Evolutionary conservation across 441 rosid species (phyloP).

Genomic region (Croton laevigatus): DNA sequence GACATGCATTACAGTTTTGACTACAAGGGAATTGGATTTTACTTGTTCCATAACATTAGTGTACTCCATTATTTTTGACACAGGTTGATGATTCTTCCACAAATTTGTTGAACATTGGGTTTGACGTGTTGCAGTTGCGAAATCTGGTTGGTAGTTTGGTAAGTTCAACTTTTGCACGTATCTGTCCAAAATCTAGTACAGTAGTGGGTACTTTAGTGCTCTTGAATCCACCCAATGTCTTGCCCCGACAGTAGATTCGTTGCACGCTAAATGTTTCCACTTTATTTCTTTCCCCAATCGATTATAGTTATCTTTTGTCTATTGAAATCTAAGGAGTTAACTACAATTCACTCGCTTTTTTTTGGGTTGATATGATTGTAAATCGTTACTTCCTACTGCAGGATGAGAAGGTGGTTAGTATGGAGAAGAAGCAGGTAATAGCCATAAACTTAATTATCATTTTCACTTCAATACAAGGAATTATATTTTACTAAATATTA

Average conservation of each 20-base stretch:
- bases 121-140: conserved; percentile 63
- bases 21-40: not conserved
- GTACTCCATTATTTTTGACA: conserved; percentile 18
- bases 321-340: too few relatives aligned
- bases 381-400: conserved; percentile 35
- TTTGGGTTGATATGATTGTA: conserved; percentile 14
- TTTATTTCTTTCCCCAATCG: not conserved
- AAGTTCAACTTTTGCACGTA: conserved; percentile 28
- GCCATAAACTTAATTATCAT: not conserved
- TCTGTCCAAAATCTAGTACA: too few relatives aligned
- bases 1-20: not conserved
- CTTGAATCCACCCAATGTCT: not conserved
- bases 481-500: not conserved
- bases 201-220: not conserved
- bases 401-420: conserved; percentile 77
- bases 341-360: too few relatives aligned
- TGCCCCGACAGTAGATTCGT: not conserved
- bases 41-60: conserved; percentile 13
- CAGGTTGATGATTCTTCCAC: conserved; percentile 70
- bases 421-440: conserved; percentile 88
- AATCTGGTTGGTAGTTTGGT: conserved; percentile 63
- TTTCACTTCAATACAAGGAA: not conserved
- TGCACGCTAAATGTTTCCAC: not conserved
- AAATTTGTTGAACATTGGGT: conserved; percentile 60
- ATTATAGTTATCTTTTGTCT: too few relatives aligned